A percentile compares a stretch with the other conserved stretches of the same genome.
phyloP scores from a whole-genome alignment of 2,329 filamentous ascomycete species.

The Ceratocystis smalleyi region DNA sequence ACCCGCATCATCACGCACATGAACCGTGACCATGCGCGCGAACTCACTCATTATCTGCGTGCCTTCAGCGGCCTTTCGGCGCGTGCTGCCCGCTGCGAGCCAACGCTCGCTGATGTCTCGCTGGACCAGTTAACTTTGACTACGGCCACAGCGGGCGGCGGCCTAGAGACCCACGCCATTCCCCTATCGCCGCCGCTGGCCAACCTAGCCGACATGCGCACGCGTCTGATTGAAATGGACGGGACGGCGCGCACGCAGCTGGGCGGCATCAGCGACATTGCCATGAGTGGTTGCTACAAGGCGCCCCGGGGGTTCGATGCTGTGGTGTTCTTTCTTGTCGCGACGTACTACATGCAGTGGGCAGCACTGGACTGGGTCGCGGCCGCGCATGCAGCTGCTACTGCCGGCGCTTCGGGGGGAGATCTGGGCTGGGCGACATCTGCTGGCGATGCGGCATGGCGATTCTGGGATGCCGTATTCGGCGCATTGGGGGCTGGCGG shows the following conservation, averaged over 20 bases:
- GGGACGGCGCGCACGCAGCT: conserved; percentile 41
- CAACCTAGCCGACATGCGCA: conserved; percentile 51
- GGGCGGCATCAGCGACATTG: conserved; percentile 39
- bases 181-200: conserved; percentile 55
- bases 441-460: conserved; percentile 36
- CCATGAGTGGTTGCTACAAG: conserved; percentile 27
- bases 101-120: conserved; percentile 6
- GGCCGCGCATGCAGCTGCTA: not conserved
- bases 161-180: conserved; percentile 33
- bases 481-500: conserved; percentile 33
- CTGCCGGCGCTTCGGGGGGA: not conserved
- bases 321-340: conserved; percentile 34
- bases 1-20: conserved; percentile 54
- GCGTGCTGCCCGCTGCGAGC: not conserved
- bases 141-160: conserved; percentile 26
- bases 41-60: conserved; percentile 49
- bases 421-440: conserved; percentile 26
- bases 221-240: conserved; percentile 57
- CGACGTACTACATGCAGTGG: conserved; percentile 32
- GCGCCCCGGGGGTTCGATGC: conserved; percentile 24
- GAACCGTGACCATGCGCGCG: conserved; percentile 66
- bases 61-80: not conserved
- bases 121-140: conserved; percentile 49
- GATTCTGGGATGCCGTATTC: conserved; percentile 34
- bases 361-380: not conserved